Evolutionary conservation across 345 rosid species (phyloP).

Genomic region (Microthlaspi erraticum): DNA sequence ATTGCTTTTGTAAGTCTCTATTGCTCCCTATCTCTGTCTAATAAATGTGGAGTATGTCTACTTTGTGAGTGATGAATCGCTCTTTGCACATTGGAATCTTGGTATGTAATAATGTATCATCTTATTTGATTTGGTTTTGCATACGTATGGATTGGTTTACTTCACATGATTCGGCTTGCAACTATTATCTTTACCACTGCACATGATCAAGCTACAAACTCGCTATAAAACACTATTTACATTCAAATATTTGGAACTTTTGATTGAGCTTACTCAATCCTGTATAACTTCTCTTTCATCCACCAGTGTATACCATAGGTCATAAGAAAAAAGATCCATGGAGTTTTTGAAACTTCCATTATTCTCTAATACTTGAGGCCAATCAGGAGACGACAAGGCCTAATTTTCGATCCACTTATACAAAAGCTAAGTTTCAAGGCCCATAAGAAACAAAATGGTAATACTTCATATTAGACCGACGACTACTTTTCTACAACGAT

Average conservation of each 20-base stretch:
- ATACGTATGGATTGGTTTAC: neutral
- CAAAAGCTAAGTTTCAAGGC: neutral
- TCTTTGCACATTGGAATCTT: no score
- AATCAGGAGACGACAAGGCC: neutral
- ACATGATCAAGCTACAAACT: constrained; percentile 9
- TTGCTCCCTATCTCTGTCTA: neutral
- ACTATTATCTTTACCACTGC: neutral
- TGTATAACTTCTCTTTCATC: neutral
- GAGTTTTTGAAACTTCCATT: neutral
- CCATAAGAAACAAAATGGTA: constrained; percentile 1
- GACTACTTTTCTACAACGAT: neutral
- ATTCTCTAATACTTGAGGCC: neutral
- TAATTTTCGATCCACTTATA: neutral
- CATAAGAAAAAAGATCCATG: neutral
- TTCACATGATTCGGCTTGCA: neutral
- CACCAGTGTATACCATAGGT: neutral
- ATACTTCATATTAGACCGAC: no score
- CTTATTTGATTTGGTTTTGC: neutral
- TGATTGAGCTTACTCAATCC: neutral
- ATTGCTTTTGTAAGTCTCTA: neutral
- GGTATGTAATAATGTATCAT: no score
- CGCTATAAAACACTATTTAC: neutral
- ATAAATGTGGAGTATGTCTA: neutral
- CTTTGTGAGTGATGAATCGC: neutral
- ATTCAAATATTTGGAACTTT: neutral